Evolutionary conservation across 495 filamentous ascomycete genomes (phyloP), one percentile per base, ranked within the genome.

Genomic region (Penicillium angulare): DNA sequence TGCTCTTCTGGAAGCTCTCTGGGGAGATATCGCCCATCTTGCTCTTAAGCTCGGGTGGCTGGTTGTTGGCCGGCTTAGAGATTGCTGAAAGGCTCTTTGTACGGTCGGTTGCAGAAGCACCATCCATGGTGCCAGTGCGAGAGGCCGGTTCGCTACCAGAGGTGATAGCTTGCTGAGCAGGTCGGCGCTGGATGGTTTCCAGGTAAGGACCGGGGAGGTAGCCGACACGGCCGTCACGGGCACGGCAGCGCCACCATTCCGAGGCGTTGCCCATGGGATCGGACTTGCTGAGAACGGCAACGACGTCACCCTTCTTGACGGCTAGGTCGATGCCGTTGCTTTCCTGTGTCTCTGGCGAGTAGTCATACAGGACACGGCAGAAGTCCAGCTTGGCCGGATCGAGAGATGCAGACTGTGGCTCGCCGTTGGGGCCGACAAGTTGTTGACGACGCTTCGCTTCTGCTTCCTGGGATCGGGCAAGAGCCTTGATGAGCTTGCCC

Each of bases 221-320:
- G 2, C 93, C 93, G 40, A 96, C 84, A 16, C 89, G 76, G 15
- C 90, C 90, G 64, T 97, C 91, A 41, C 95, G 77, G n/a, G 92
- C 88, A 48, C 93, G 79, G 70, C 93, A 99, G 49, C 87, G 84
- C 93, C 93, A 99, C 93, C 93, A 99, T 64, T 97, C 91, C 43
- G 84, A 87, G 10, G 90, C 84, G 57, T 96, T 89, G 40, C 95
- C 95, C 68, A 90, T 80, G 1, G 93, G 92, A 64, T 99, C 93
- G 8, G 81, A 85, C 75, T 97, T 97, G 71, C 86, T 86, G 43
- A 99, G 77, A 5, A 99, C 91, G 31, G 93, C 93, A 16, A 99
- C 92, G 17, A 97, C 80, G 57, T 99, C 93, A 41, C 92, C 92
- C 75, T 96, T 97, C 74, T 87, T 91, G 22, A 95, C 95, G 17